These are phyloP conservation scores for Mallotus nudiflorus DNA, from an alignment of 345 rosid genomes.

Conservation along the genomic window DNA sequence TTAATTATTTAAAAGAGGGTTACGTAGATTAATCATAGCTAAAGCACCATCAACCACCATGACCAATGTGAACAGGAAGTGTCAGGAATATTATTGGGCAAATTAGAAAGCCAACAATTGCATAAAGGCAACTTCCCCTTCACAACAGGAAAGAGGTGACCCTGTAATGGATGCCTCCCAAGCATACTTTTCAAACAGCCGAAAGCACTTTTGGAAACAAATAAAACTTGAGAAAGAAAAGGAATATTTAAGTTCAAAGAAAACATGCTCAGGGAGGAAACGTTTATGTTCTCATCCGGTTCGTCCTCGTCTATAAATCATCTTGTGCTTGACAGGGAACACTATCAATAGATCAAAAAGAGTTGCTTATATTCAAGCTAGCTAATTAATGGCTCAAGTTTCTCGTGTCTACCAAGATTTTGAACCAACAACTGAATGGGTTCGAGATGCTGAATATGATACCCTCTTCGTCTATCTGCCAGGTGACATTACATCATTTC, in stretches of 20 bases:
- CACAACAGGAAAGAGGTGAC: background rate
- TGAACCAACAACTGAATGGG: constrained; percentile 38
- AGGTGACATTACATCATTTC: constrained; percentile 22
- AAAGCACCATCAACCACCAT: too few species aligned
- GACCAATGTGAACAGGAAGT: too few species aligned
- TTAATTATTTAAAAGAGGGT: too few species aligned
- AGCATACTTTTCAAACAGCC: background rate
- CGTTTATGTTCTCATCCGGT: background rate
- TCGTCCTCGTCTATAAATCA: background rate
- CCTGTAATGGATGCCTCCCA: background rate
- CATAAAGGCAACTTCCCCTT: background rate
- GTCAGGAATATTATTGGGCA: too few species aligned
- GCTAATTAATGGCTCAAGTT: background rate
- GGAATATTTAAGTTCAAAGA: background rate
- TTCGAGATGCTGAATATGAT: constrained; percentile 27
- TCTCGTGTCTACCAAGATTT: constrained; percentile 33
- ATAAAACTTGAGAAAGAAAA: background rate
- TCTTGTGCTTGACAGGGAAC: too few species aligned
- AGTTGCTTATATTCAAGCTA: too few species aligned
- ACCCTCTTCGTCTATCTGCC: constrained; percentile 34
- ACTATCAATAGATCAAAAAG: too few species aligned
- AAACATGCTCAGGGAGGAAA: background rate
- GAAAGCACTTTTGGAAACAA: background rate
- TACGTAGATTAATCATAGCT: too few species aligned
- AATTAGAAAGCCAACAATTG: background rate